Percentiles rank a stretch among this genome's conserved stretches.
These are phyloP conservation scores for Oidiodendron maius DNA, from an alignment of 495 filamentous ascomycete genomes.

Conservation along the genomic window DNA sequence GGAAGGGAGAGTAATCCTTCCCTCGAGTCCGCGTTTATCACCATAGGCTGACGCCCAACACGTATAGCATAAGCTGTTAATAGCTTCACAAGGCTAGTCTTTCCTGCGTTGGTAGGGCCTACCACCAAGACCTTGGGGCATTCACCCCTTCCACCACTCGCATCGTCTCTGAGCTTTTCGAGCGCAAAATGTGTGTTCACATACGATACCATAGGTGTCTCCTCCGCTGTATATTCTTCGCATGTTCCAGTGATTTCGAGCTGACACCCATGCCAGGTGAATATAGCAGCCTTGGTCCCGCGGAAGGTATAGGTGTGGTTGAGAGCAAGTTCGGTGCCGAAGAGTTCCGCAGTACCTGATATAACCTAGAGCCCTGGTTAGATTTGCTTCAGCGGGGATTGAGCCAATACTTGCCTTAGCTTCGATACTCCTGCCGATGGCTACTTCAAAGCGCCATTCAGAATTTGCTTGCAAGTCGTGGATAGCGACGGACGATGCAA, in stretches of 20 bases:
- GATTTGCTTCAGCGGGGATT: constrained; percentile 12
- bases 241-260: constrained; percentile 62
- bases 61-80: constrained; percentile 78
- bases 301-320: constrained; percentile 77
- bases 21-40: constrained; percentile 80
- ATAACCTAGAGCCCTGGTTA: constrained; percentile 51
- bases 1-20: constrained; percentile 84
- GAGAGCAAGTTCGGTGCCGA: constrained; percentile 87
- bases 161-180: constrained; percentile 39
- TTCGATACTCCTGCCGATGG: constrained; percentile 55
- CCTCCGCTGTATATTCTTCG: constrained; percentile 67
- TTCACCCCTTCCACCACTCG: constrained; percentile 21
- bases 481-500: constrained; percentile 16
- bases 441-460: constrained; percentile 93
- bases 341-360: constrained; percentile 84
- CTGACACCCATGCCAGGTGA: constrained; percentile 83
- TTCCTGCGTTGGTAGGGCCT: constrained; percentile 75
- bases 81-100: constrained; percentile 77
- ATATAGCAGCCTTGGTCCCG: constrained; percentile 80
- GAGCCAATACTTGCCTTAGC: constrained; percentile 44
- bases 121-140: constrained; percentile 83
- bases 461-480: constrained; percentile 37
- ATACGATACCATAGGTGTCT: constrained; percentile 78
- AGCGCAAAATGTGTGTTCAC: constrained; percentile 72
- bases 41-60: constrained; percentile 67